Base-by-base conservation (phyloP, 768 basidiomycete genomes). In the Agrocybe chaxingu region DNA sequence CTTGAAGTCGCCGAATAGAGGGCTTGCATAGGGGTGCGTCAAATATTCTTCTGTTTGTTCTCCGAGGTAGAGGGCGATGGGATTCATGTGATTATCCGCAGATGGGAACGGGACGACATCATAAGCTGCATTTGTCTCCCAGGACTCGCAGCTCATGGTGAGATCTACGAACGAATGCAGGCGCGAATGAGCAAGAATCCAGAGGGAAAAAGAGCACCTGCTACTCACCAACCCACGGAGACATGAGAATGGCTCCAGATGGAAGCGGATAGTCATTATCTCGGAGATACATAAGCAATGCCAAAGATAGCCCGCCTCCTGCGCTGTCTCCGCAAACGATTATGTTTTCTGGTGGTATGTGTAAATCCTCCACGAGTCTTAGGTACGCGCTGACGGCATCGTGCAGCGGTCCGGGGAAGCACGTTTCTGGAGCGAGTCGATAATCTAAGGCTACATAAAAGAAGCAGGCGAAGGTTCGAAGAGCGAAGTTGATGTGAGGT, bases 91-190 rank as follows among this genome's bases (percentile, higher is more conserved):
- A 61, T 92, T 90, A 51, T 85, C 85, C 35, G 78, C 73, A 1
- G 76, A 70, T 4, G 90, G 90, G 42, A 76, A 75, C 2, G 89
- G 86, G 1, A 94, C 81, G 40, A 95, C 84, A 65, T 94, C 92
- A 65, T 76, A 94, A n/a, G 77, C 70, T 24, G 87, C 84, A 66
- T 98, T 98, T 49, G 88, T 89, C 30, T 96, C 92, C 92, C 96
- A 98, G n/a, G 93, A 96, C 49, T 94, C 91, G 65, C 94, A 98
- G 57, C 92, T 95, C 84, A 97, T 91, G 0, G 97, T 98, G 54
- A 99, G 70, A 66, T 96, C 92, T 91, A 56, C 13, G 33, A 13
- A 18, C 32, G 33, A 19, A 42, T 11, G 7, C 50, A 42, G 19
- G 39, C 12, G 45, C 43, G 19, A 56, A 56, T 42, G 16, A 30